Evolutionary conservation across 306 rosid species (phyloP).

Genomic region (Fragaria iinumae): DNA sequence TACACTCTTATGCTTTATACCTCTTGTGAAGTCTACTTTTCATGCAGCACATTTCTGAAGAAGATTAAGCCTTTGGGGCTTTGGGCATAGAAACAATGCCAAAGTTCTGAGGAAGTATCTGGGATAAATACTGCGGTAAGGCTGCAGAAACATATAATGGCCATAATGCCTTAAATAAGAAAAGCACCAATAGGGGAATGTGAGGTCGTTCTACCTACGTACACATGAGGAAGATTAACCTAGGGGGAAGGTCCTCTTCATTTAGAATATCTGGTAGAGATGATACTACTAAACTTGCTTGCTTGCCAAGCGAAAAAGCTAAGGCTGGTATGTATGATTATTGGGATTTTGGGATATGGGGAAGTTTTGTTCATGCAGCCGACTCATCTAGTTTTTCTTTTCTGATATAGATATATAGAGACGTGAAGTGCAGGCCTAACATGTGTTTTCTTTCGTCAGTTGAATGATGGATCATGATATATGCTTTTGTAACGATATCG

Average conservation of each 20-base stretch:
- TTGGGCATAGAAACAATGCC: conserved; percentile 27
- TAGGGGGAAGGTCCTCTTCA: not conserved
- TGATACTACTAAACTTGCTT: conserved; percentile 17
- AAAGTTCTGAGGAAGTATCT: conserved; percentile 10
- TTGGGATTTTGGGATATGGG: not conserved
- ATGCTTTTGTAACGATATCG: too few relatives aligned
- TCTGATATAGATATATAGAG: too few relatives aligned
- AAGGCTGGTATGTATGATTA: not conserved
- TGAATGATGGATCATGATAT: too few relatives aligned
- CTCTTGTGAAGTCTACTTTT: too few relatives aligned
- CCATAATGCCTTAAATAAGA: conserved; percentile 18
- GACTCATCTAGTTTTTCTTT: conserved; percentile 1
- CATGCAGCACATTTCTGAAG: conserved; percentile 46
- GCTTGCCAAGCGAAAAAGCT: conserved; percentile 14
- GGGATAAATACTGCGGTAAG: not conserved
- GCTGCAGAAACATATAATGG: conserved; percentile 16
- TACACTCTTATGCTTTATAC: too few relatives aligned
- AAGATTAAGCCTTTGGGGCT: conserved; percentile 30
- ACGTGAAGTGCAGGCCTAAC: too few relatives aligned
- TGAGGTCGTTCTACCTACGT: too few relatives aligned
- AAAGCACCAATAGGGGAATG: too few relatives aligned
- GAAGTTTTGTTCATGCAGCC: conserved; percentile 6
- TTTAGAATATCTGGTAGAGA: conserved; percentile 32
- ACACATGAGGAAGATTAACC: too few relatives aligned
- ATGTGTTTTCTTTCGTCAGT: too few relatives aligned